These are phyloP conservation scores for Dichomitus squalens DNA, from an alignment of 1,284 basidiomycete species.

Conservation along the genomic window DNA sequence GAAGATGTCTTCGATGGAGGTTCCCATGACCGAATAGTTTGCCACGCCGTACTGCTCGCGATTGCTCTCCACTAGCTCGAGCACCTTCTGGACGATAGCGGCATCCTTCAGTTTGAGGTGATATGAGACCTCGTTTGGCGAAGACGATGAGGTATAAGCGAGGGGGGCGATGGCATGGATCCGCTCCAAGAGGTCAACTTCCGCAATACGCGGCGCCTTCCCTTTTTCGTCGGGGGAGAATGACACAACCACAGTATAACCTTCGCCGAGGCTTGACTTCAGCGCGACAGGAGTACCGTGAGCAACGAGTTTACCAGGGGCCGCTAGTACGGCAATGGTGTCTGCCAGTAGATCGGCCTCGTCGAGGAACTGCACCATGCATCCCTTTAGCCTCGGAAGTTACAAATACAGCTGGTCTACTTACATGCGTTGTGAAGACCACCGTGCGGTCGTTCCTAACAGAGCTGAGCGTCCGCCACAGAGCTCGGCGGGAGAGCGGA, in stretches of 20 bases:
- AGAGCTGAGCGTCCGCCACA: conserved; percentile 74
- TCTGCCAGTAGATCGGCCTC: conserved; percentile 82
- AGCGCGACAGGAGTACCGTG: conserved; percentile 73
- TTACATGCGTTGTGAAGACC: conserved; percentile 70
- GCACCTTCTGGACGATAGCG: conserved; percentile 51
- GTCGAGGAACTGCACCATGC: conserved; percentile 61
- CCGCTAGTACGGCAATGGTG: conserved; percentile 72
- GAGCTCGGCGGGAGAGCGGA: conserved; percentile 73
- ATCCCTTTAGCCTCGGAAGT: not conserved
- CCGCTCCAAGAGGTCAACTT: conserved; percentile 42
- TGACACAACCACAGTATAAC: conserved; percentile 63
- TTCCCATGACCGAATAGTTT: conserved; percentile 69
- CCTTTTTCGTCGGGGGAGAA: conserved; percentile 38
- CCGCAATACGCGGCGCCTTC: conserved; percentile 25
- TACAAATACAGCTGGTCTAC: conserved; percentile 22
- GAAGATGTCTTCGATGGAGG: conserved; percentile 83
- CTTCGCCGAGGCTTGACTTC: conserved; percentile 73
- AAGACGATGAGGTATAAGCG: conserved; percentile 42
- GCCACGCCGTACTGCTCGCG: conserved; percentile 36
- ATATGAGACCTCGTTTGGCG: conserved; percentile 47
- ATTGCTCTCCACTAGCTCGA: conserved; percentile 55
- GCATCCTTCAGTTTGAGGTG: conserved; percentile 63
- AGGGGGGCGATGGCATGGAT: conserved; percentile 52
- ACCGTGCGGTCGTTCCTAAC: conserved; percentile 68
- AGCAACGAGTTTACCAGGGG: conserved; percentile 76